phyloP scores from a whole-genome alignment of 2,329 filamentous ascomycete genomes.

The Hypoxylon sp. region DNA sequence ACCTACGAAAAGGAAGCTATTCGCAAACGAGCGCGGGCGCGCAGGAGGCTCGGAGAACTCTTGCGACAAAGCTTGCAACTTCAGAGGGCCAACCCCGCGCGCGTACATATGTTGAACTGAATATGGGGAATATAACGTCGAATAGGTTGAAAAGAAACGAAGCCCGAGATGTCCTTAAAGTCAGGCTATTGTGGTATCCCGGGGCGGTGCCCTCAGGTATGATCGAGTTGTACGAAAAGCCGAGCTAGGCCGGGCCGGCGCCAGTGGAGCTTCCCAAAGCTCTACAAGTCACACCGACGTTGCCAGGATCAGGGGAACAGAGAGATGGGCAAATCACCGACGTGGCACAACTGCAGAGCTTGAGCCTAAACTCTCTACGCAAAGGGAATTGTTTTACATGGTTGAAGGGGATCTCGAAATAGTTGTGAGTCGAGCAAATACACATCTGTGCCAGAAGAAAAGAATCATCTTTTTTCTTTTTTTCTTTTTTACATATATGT shows the following conservation, averaged over 20 bases:
- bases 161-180: no score
- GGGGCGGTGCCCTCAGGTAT: no score
- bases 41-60: no score
- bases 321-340: neutral
- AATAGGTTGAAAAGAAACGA: no score
- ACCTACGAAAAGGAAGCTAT: no score
- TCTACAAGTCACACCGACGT: neutral
- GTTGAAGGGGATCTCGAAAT: neutral
- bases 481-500: constrained; percentile 10
- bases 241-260: constrained; percentile 23
- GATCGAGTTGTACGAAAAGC: neutral
- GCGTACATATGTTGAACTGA: no score
- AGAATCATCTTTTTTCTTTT: no score
- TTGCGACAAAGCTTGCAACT: no score
- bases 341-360: neutral
- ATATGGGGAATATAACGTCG: no score
- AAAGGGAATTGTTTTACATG: neutral
- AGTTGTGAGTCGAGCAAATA: neutral
- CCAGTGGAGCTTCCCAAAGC: constrained; percentile 15
- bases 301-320: neutral
- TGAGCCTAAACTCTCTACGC: neutral
- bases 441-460: constrained; percentile 9
- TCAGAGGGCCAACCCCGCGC: no score
- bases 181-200: no score
- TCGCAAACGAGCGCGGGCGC: no score